These are phyloP conservation scores for Myochromella boudieri DNA, from an alignment of 768 basidiomycete species.

Conservation along the genomic window DNA sequence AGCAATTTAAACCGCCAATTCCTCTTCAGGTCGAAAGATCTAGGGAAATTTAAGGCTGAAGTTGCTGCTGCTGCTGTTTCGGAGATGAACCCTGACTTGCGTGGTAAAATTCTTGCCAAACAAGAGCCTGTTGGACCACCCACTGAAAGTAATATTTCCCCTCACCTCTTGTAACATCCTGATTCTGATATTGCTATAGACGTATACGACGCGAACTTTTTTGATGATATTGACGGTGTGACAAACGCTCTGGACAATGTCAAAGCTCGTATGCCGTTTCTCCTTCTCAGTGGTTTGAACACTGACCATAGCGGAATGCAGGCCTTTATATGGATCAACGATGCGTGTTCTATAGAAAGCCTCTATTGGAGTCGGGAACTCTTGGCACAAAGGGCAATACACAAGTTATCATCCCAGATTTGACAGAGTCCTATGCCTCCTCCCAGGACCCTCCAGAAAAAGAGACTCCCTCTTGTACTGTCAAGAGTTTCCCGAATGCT, in stretches of 20 bases:
- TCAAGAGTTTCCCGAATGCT: conserved; percentile 98
- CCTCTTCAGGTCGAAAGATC: conserved; percentile 93
- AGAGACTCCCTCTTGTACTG: conserved; percentile 93
- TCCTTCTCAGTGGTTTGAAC: too few relatives aligned
- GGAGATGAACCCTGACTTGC: conserved; percentile 93
- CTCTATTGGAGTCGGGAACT: conserved; percentile 95
- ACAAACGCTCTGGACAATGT: conserved; percentile 98
- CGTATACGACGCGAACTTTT: conserved; percentile 87
- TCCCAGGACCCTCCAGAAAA: conserved; percentile 99
- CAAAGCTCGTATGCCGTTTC: conserved; percentile 72
- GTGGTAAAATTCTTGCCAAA: conserved; percentile 81
- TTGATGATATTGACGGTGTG: conserved; percentile 83
- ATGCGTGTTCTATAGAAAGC: conserved; percentile 95
- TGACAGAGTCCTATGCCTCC: conserved; percentile 96
- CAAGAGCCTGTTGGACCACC: conserved; percentile 93
- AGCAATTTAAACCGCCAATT: conserved; percentile 98
- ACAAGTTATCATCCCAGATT: conserved; percentile 90
- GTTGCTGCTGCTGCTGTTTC: conserved; percentile 88
- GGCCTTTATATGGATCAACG: conserved; percentile 98
- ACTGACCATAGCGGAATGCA: conserved; percentile 28
- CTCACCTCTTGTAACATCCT: background rate
- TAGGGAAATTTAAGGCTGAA: conserved; percentile 97
- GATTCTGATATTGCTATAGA: conserved; percentile 57
- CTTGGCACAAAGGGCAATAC: conserved; percentile 98
- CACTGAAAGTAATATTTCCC: conserved; percentile 71